These are phyloP conservation scores for Trichoderma semiorbis DNA, from an alignment of 2,329 filamentous ascomycete species.

Conservation along the genomic window DNA sequence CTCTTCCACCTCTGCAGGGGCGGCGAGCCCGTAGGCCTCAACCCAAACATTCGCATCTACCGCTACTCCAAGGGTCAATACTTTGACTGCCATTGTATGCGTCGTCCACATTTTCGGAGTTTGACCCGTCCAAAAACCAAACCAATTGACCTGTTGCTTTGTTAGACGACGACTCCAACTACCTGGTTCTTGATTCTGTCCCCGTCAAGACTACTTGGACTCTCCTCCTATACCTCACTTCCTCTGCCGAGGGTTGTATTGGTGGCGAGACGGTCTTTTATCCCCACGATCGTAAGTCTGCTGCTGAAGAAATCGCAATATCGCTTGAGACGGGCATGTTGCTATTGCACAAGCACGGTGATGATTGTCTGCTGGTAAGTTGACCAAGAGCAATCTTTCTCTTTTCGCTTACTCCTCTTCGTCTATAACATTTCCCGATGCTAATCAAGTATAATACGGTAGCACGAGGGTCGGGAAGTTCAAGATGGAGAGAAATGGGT, in stretches of 20 bases:
- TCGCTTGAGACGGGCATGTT: slow-evolving; percentile 79
- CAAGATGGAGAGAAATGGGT: slow-evolving; percentile 85
- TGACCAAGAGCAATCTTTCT: not conserved
- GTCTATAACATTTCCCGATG: not conserved
- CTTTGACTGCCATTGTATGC: slow-evolving; percentile 86
- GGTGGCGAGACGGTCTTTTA: slow-evolving; percentile 94
- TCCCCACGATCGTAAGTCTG: slow-evolving; percentile 58
- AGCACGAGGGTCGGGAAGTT: slow-evolving; percentile 83
- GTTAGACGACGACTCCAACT: slow-evolving; percentile 82
- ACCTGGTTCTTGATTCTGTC: slow-evolving; percentile 45
- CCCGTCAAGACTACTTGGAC: slow-evolving; percentile 76
- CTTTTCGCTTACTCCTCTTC: not conserved
- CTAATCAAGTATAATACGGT: slow-evolving; percentile 26
- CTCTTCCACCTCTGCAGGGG: slow-evolving; percentile 56
- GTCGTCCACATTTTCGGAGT: not conserved
- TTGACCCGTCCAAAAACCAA: not conserved
- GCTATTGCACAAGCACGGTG: slow-evolving; percentile 82
- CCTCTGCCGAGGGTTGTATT: slow-evolving; percentile 66
- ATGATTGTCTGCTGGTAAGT: slow-evolving; percentile 75
- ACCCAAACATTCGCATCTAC: slow-evolving; percentile 86
- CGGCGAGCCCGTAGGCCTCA: slow-evolving; percentile 77
- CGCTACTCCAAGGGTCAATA: slow-evolving; percentile 83
- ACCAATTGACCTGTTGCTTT: not conserved
- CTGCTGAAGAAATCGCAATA: slow-evolving; percentile 66
- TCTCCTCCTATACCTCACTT: slow-evolving; percentile 80